Conservation (phyloP, 441 rosid genomes). For the Aleurites moluccanus region DNA sequence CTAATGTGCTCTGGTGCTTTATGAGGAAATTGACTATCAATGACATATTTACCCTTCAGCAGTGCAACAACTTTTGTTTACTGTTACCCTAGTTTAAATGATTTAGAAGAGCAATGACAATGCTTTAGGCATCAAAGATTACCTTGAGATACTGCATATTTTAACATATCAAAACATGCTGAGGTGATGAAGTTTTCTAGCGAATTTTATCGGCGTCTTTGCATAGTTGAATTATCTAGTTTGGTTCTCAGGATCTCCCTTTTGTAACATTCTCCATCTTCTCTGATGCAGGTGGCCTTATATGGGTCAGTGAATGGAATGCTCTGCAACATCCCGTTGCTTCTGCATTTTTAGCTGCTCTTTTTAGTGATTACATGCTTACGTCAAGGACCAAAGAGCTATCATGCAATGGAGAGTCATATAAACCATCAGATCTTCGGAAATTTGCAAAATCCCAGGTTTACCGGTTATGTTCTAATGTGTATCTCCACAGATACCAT, state of each 20-base stretch:
- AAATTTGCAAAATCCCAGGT: conserved; percentile 92
- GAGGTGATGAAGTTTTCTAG: background rate
- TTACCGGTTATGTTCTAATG: conserved; percentile 9
- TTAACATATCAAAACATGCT: background rate
- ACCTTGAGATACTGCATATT: background rate
- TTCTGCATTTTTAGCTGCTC: conserved; percentile 90
- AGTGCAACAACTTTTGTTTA: background rate
- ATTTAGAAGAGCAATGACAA: background rate
- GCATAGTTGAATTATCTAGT: background rate
- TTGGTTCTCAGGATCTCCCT: conserved; percentile 3
- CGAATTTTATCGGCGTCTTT: background rate
- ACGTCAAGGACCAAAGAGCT: conserved; percentile 63
- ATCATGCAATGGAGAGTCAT: conserved; percentile 60
- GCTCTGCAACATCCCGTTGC: conserved; percentile 85
- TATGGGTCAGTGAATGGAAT: conserved; percentile 90
- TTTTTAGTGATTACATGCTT: conserved; percentile 94
- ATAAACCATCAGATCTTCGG: conserved; percentile 77
- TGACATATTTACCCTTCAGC: no score
- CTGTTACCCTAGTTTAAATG: background rate
- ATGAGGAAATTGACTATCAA: no score
- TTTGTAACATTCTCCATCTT: background rate
- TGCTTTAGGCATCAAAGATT: background rate
- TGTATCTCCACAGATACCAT: background rate
- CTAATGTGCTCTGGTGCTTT: background rate
- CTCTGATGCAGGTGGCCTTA: conserved; percentile 72